Evolutionary conservation across 306 rosid species (phyloP), one percentile per base, ranked within the genome.

Genomic region (Prunus armeniaca): DNA sequence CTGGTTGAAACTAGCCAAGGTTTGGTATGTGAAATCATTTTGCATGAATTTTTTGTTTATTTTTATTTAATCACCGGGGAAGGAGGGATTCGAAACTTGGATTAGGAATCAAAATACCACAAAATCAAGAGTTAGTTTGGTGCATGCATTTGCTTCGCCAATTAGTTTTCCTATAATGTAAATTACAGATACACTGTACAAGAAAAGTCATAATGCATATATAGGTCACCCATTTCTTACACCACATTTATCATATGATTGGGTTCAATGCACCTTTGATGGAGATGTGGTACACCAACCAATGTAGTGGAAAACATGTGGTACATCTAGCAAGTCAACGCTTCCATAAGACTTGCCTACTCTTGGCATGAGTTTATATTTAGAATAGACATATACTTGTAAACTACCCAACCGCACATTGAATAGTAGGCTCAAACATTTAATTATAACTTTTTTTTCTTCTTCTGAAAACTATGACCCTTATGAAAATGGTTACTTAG

Each of bases 1-100:
- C 80, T 88, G 14, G 64, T 19, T 15, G 22, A 71, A 69, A 62
- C 76, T 57, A 49, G 46, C 27, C 62, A 69, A 50, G 81, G 68
- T 28, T 25, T 24, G 10, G 89, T 85, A 74, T 27, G 80, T 32
- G 2, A 15, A 20, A 34, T 73, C 19, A 46, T 28, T 62, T 1
- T 28, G 45, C 20, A 62, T 15, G 14, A 62, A 28, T 62, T 62
- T 25, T 30, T 25, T 30, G 65, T 24, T 13, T 47, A 47, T 13
- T 47, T 38, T 38, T 38, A 6, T 38, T 38, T 20, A 20, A 22
- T 22, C 14, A 56, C 28, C 3, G 2, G 28, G 13, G 9, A 38
- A 38, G 43, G 52, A 13, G 52, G 15, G 52, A 47, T 12, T 11
- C 5, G 17, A 47, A 47, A 38, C 52, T 13, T 47, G 1, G 15